These are phyloP conservation scores for Pichia ethanolica DNA, from an alignment of 805 yeast species.

Conservation along the genomic window DNA sequence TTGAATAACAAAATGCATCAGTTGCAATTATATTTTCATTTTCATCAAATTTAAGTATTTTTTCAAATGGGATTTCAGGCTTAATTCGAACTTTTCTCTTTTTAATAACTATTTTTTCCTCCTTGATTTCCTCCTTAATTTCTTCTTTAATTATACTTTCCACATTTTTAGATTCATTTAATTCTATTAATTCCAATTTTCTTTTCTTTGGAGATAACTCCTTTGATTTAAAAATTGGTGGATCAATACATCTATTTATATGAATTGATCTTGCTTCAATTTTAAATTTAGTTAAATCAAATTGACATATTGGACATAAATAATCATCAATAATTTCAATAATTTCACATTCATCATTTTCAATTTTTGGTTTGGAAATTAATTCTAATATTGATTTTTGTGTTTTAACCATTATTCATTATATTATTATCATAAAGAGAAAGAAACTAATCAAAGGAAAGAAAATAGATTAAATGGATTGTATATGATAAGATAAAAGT, in stretches of 20 bases:
- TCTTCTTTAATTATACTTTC: too few species aligned
- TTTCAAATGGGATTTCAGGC: constrained; percentile 44
- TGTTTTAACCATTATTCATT: background rate
- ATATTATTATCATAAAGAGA: too few species aligned
- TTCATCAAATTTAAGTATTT: constrained; percentile 37
- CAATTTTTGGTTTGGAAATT: background rate
- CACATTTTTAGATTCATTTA: too few species aligned
- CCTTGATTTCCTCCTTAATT: background rate
- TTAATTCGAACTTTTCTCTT: background rate
- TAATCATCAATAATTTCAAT: too few species aligned
- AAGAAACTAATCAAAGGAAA: too few species aligned
- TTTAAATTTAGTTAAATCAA: constrained; percentile 31
- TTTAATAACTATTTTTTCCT: background rate
- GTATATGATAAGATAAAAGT: too few species aligned
- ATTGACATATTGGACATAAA: constrained; percentile 47
- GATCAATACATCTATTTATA: constrained; percentile 45
- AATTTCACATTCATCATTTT: too few species aligned
- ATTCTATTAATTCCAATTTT: background rate
- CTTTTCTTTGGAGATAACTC: background rate
- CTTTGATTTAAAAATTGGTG: constrained; percentile 1
- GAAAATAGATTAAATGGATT: too few species aligned
- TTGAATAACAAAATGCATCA: constrained; percentile 56
- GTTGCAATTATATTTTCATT: constrained; percentile 36
- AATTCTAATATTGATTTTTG: constrained; percentile 2
- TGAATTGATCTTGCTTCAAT: constrained; percentile 42